Conservation (phyloP, 2,329 filamentous ascomycete genomes). For the Colletotrichum tropicale region DNA sequence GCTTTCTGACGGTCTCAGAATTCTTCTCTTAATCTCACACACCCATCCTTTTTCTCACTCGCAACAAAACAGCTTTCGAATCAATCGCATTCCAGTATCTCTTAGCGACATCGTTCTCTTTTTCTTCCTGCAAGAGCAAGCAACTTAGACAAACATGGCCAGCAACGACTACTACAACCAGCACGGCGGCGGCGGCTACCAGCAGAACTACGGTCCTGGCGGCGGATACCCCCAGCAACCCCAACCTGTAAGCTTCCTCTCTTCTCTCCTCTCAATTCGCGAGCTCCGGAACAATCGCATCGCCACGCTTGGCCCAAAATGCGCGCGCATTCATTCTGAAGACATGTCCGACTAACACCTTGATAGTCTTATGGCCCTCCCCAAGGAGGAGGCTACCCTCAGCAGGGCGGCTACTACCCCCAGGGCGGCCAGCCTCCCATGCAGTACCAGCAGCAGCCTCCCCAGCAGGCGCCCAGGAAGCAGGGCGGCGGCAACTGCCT, state of each 20-base stretch:
- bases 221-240: constrained; percentile 41
- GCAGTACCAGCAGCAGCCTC: constrained; percentile 45
- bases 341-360: not conserved
- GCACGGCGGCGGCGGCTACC: constrained; percentile 31
- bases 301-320: not conserved
- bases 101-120: not conserved
- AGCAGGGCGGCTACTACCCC: constrained; percentile 34
- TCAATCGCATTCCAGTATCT: not conserved
- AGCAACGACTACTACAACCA: constrained; percentile 46
- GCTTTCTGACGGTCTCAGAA: not conserved
- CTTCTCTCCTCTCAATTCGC: not conserved
- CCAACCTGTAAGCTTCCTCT: constrained; percentile 36
- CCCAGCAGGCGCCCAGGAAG: constrained; percentile 29
- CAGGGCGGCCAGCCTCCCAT: constrained; percentile 40
- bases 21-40: not conserved
- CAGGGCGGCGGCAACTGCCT: constrained; percentile 44
- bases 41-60: not conserved
- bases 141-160: constrained; percentile 34
- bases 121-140: not conserved
- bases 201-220: constrained; percentile 16
- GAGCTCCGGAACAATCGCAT: not conserved
- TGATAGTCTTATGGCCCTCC: constrained; percentile 32
- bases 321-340: not conserved
- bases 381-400: constrained; percentile 28
- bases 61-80: not conserved